Percentiles rank a stretch among this genome's conserved stretches.
phyloP scores from a whole-genome alignment of 2,329 filamentous ascomycete species.

The Aspergillus sp. region DNA sequence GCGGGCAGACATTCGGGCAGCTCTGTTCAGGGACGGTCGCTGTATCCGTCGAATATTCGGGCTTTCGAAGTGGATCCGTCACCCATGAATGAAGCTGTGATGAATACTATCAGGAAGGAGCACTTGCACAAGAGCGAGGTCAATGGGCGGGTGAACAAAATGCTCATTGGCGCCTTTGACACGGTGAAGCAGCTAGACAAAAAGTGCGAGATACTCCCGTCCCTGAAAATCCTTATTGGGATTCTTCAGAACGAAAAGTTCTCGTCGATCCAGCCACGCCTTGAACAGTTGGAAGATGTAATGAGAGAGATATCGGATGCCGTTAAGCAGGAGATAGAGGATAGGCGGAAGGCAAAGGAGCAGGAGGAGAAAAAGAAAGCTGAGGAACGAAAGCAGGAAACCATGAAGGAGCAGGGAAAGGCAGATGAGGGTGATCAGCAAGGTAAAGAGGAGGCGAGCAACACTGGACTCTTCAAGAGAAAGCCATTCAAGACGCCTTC shows the following conservation, averaged over 20 bases:
- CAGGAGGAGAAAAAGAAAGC: neutral
- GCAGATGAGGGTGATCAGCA: no score
- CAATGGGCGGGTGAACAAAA: neutral
- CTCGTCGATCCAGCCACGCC: neutral
- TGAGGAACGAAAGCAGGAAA: neutral
- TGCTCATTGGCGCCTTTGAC: neutral
- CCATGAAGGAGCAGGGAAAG: no score
- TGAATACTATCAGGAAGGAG: neutral
- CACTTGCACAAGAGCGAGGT: neutral
- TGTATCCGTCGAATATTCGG: constrained; percentile 9
- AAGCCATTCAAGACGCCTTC: no score
- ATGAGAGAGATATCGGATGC: neutral
- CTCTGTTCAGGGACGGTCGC: constrained; percentile 6
- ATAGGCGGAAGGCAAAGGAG: neutral
- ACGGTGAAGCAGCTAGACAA: neutral
- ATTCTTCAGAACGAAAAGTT: neutral
- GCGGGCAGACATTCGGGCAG: constrained; percentile 9
- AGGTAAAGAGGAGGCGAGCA: no score
- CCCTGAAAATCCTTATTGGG: neutral
- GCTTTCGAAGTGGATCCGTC: constrained; percentile 1
- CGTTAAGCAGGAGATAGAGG: neutral
- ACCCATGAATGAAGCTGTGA: neutral
- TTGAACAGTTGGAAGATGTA: neutral
- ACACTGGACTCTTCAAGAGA: no score
- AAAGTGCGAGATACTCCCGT: neutral